phyloP scores from a whole-genome alignment of 2,329 filamentous ascomycete species.

The Pestalotiopsis sp. region DNA sequence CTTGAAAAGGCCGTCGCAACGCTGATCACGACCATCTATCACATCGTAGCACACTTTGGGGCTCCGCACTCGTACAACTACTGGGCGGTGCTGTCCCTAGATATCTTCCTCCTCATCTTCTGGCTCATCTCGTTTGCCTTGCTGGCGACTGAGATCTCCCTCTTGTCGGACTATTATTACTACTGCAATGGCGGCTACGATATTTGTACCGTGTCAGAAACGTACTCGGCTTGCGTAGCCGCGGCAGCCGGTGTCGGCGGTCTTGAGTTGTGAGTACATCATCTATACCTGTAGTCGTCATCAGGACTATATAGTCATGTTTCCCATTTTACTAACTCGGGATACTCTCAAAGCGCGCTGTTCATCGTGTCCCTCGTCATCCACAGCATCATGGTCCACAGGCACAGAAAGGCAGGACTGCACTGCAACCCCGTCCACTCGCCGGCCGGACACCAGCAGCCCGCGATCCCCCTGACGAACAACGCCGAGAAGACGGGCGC shows the following conservation, averaged over 20 bases:
- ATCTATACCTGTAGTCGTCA: background rate
- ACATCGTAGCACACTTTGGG: constrained; percentile 44
- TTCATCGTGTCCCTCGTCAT: constrained; percentile 44
- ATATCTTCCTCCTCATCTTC: constrained; percentile 53
- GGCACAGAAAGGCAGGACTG: constrained; percentile 46
- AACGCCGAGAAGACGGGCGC: constrained; percentile 30
- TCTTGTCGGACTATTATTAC: constrained; percentile 21
- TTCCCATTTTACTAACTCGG: background rate
- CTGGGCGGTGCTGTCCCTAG: constrained; percentile 53
- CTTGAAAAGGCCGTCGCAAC: constrained; percentile 41
- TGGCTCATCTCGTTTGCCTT: constrained; percentile 51
- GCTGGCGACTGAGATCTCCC: constrained; percentile 38
- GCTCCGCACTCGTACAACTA: constrained; percentile 51
- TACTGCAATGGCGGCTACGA: constrained; percentile 24
- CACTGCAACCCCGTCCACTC: constrained; percentile 36
- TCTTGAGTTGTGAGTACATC: constrained; percentile 43
- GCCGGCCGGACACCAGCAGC: constrained; percentile 19
- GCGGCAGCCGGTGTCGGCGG: constrained; percentile 43
- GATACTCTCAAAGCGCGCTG: constrained; percentile 36
- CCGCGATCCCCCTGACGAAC: constrained; percentile 15
- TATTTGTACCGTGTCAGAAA: constrained; percentile 14
- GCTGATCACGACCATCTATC: constrained; percentile 48
- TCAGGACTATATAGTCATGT: background rate
- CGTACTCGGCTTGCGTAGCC: constrained; percentile 29
- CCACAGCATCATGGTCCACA: constrained; percentile 42